Evolutionary conservation across 805 yeast species (phyloP).

Genomic region (Candida andamanensis): DNA sequence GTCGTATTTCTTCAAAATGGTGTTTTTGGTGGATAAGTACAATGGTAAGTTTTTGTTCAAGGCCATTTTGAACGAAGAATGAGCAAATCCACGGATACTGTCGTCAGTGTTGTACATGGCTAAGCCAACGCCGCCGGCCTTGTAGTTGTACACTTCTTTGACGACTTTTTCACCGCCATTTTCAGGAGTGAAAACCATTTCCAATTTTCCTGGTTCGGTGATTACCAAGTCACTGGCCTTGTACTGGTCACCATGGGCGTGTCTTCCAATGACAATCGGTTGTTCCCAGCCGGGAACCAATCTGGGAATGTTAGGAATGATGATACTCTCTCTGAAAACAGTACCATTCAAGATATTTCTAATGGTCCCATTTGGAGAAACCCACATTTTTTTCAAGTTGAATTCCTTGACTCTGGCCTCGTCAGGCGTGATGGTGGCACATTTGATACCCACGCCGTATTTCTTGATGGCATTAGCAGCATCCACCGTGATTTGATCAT

Average conservation of each 20-base stretch:
- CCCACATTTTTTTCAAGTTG: constrained; percentile 73
- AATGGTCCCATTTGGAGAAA: constrained; percentile 80
- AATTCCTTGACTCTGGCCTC: constrained; percentile 76
- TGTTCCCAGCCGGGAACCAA: constrained; percentile 76
- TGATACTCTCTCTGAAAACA: constrained; percentile 80
- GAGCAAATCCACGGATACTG: constrained; percentile 73
- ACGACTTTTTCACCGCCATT: constrained; percentile 47
- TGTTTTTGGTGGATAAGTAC: constrained; percentile 71
- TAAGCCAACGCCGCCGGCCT: constrained; percentile 75
- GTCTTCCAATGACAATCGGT: constrained; percentile 83
- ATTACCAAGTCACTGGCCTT: constrained; percentile 72
- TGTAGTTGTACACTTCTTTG: constrained; percentile 55
- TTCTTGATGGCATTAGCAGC: constrained; percentile 72
- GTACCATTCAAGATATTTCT: constrained; percentile 80
- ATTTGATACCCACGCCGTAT: constrained; percentile 77
- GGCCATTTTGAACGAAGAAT: constrained; percentile 74
- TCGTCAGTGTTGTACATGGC: constrained; percentile 84
- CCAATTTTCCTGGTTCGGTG: constrained; percentile 62
- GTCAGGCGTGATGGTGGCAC: constrained; percentile 85
- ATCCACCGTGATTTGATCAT: constrained; percentile 70
- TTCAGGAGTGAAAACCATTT: constrained; percentile 61
- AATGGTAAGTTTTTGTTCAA: constrained; percentile 57
- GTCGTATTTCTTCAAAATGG: constrained; percentile 76
- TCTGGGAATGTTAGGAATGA: constrained; percentile 72
- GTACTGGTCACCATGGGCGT: constrained; percentile 81